Evolutionary conservation across 1,284 basidiomycete genomes (phyloP).

Genomic region (Ceratobasidium sp.): DNA sequence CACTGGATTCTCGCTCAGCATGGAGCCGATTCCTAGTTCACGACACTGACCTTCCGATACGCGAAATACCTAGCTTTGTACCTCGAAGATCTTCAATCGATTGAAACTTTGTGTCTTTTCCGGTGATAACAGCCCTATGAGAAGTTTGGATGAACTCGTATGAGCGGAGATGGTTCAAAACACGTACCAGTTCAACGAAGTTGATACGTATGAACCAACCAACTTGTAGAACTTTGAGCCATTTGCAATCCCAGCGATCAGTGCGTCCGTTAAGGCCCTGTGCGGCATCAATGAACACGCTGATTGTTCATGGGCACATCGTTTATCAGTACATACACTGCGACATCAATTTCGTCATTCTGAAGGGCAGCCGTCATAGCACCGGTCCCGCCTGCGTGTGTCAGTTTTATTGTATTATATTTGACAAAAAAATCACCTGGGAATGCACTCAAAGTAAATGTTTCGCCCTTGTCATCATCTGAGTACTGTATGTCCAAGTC

Average conservation of each 20-base stretch:
- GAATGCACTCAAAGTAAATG: slow-evolving; percentile 87
- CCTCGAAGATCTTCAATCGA: slow-evolving; percentile 80
- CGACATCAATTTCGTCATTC: slow-evolving; percentile 88
- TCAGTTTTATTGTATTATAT: neutral
- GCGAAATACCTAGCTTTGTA: slow-evolving; percentile 89
- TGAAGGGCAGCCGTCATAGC: slow-evolving; percentile 86
- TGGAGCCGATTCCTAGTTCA: slow-evolving; percentile 48
- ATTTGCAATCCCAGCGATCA: slow-evolving; percentile 93
- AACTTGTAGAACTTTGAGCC: slow-evolving; percentile 89
- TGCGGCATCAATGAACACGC: neutral
- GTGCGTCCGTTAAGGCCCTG: slow-evolving; percentile 91
- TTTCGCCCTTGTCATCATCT: slow-evolving; percentile 70
- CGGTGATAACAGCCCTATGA: slow-evolving; percentile 89
- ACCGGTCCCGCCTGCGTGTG: slow-evolving; percentile 80
- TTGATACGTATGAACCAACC: slow-evolving; percentile 91
- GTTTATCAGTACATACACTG: slow-evolving; percentile 69
- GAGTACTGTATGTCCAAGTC: slow-evolving; percentile 61
- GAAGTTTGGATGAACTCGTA: neutral
- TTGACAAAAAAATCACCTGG: slow-evolving; percentile 67
- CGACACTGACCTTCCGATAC: slow-evolving; percentile 77
- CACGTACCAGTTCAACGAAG: slow-evolving; percentile 83
- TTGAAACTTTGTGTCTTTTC: slow-evolving; percentile 77
- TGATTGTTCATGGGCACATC: neutral
- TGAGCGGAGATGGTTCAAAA: neutral
- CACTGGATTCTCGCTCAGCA: slow-evolving; percentile 61